phyloP scores from a whole-genome alignment of 495 filamentous ascomycete genomes.

The Barbatosphaeria neglecta region DNA sequence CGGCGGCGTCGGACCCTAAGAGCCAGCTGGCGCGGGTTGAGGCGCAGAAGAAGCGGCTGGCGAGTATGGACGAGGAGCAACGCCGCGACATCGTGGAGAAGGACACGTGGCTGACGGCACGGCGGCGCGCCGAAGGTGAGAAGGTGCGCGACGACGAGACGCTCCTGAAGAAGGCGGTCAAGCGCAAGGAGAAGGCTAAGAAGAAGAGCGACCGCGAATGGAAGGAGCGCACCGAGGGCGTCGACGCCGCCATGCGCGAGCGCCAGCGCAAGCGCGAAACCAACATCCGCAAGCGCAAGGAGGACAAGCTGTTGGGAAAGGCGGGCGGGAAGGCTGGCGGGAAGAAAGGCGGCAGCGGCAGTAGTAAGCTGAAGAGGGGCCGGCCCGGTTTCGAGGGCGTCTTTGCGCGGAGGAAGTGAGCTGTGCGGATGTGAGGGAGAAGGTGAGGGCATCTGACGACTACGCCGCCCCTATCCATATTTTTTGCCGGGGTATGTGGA shows the following conservation, averaged over 20 bases:
- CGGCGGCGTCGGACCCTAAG: constrained; percentile 53
- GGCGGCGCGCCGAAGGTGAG: constrained; percentile 80
- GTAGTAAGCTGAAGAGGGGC: constrained; percentile 35
- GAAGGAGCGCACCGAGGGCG: constrained; percentile 66
- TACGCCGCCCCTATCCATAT: too few relatives aligned
- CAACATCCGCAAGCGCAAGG: constrained; percentile 73
- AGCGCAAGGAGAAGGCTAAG: constrained; percentile 83
- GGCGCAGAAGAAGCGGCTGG: constrained; percentile 59
- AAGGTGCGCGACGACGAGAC: constrained; percentile 79
- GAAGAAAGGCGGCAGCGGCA: constrained; percentile 45
- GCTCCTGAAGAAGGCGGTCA: constrained; percentile 88
- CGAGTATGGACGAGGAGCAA: constrained; percentile 61
- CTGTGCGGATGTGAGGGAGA: background rate
- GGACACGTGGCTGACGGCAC: constrained; percentile 84
- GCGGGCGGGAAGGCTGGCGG: too few relatives aligned
- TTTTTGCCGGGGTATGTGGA: too few relatives aligned
- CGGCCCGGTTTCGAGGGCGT: constrained; percentile 88
- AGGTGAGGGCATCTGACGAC: background rate
- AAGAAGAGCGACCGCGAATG: constrained; percentile 83
- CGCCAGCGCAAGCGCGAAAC: constrained; percentile 80
- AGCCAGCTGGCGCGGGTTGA: constrained; percentile 59
- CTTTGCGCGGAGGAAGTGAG: constrained; percentile 43
- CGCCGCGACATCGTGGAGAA: constrained; percentile 80
- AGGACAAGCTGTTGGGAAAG: constrained; percentile 58
- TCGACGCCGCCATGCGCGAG: constrained; percentile 63